Conservation (phyloP, 257 asterid species). For the Rehmannia glutinosa region DNA sequence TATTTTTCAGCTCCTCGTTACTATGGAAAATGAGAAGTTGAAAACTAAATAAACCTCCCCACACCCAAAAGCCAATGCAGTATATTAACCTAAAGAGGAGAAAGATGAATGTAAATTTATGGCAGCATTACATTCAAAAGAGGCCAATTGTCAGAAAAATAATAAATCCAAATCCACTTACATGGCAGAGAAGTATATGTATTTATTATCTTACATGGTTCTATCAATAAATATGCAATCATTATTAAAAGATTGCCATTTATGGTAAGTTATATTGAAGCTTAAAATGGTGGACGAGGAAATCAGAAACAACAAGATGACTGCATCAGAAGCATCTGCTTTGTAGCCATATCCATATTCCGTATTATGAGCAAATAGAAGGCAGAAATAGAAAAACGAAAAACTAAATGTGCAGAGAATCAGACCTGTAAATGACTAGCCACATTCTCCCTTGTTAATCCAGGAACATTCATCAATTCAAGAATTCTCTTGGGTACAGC, state of each 20-base stretch:
- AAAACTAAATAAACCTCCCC: background rate
- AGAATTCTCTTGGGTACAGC: slow-evolving; percentile 92
- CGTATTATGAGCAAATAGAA: background rate
- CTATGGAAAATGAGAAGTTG: background rate
- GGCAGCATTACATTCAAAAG: background rate
- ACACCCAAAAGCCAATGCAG: background rate
- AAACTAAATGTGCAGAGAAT: background rate
- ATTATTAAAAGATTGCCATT: background rate
- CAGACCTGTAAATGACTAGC: slow-evolving; percentile 92
- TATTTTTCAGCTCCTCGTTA: background rate
- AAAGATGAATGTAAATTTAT: background rate
- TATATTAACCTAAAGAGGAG: background rate
- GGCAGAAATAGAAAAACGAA: background rate
- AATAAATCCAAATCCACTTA: background rate
- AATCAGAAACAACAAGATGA: background rate
- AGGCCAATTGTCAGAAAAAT: background rate
- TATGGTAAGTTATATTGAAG: background rate
- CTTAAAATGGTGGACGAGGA: background rate
- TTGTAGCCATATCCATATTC: background rate
- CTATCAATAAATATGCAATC: background rate
- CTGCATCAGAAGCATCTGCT: background rate
- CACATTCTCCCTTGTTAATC: slow-evolving; percentile 79
- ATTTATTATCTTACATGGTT: background rate
- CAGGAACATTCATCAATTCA: slow-evolving; percentile 87
- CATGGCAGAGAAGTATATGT: background rate